These are phyloP conservation scores for Prunus yedoensis DNA, from an alignment of 331 rosid species.

Conservation along the genomic window DNA sequence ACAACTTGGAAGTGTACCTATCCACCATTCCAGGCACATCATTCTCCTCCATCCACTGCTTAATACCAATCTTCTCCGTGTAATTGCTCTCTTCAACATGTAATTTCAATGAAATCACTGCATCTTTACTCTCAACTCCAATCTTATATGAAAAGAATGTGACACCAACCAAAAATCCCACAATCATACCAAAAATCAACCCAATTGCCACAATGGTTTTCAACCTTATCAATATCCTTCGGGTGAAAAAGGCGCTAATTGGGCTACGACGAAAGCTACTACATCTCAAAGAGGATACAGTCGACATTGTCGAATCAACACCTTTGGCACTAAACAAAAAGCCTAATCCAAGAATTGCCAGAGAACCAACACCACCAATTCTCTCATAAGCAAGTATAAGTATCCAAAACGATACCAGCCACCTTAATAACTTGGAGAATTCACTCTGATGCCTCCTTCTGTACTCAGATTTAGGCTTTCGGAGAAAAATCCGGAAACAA, in stretches of 20 bases:
- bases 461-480: conserved; percentile 52
- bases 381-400: conserved; percentile 71
- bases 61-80: conserved; percentile 77
- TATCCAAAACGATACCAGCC: conserved; percentile 77
- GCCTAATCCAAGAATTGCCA: conserved; percentile 57
- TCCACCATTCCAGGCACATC: conserved; percentile 88
- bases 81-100: conserved; percentile 86
- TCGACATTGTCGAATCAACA: conserved; percentile 75
- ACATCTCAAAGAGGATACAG: conserved; percentile 68
- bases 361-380: conserved; percentile 57
- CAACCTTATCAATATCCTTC: conserved; percentile 60
- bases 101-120: conserved; percentile 70
- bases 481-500: conserved; percentile 34
- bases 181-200: conserved; percentile 70
- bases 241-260: conserved; percentile 68
- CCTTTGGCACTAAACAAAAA: conserved; percentile 65
- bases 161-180: conserved; percentile 69
- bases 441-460: conserved; percentile 42
- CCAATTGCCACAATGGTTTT: conserved; percentile 78
- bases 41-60: conserved; percentile 95
- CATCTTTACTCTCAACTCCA: conserved; percentile 94
- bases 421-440: conserved; percentile 67
- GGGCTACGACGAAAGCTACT: conserved; percentile 63
- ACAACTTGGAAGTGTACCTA: conserved; percentile 64
- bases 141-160: conserved; percentile 85